A percentile compares a stretch with the other conserved stretches of the same genome.
Evolutionary conservation across 2,329 filamentous ascomycete genomes (phyloP).

Genomic region (Rutstroemia sp.): DNA sequence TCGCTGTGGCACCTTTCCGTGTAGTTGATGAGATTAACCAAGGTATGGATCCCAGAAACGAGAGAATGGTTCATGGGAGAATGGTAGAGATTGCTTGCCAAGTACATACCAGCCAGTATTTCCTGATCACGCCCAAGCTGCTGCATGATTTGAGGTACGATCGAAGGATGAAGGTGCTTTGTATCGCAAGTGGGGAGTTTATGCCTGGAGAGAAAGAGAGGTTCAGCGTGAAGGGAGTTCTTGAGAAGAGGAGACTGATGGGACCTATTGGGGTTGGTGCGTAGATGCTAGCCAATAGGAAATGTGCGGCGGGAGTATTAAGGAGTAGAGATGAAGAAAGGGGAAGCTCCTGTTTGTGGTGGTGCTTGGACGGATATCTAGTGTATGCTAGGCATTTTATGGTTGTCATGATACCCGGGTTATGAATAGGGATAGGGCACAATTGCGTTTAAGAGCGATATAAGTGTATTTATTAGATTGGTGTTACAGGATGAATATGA

Average conservation of each 20-base stretch:
- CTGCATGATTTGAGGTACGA: slow-evolving; percentile 81
- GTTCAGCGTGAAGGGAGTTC: slow-evolving; percentile 27
- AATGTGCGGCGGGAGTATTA: too few relatives aligned
- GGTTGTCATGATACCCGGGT: too few relatives aligned
- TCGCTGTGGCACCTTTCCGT: slow-evolving; percentile 91
- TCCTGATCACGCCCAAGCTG: slow-evolving; percentile 95
- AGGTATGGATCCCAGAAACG: slow-evolving; percentile 97
- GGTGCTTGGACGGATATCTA: too few relatives aligned
- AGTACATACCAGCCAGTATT: slow-evolving; percentile 77
- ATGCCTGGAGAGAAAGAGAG: slow-evolving; percentile 44
- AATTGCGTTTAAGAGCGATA: too few relatives aligned
- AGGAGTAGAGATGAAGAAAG: too few relatives aligned
- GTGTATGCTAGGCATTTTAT: too few relatives aligned
- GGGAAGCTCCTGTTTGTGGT: too few relatives aligned
- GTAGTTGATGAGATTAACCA: slow-evolving; percentile 99
- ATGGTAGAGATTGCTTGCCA: slow-evolving; percentile 97
- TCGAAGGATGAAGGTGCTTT: slow-evolving; percentile 83
- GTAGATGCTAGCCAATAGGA: too few relatives aligned
- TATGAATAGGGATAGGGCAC: too few relatives aligned
- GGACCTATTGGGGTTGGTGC: background rate
- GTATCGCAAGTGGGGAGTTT: slow-evolving; percentile 83
- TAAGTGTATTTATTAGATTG: too few relatives aligned
- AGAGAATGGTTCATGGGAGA: slow-evolving; percentile 94
- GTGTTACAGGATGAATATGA: too few relatives aligned
- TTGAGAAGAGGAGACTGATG: slow-evolving; percentile 23